Evolutionary conservation across 176 grass and related monocot species (phyloP).

Genomic region (Pontederia crassipes): DNA sequence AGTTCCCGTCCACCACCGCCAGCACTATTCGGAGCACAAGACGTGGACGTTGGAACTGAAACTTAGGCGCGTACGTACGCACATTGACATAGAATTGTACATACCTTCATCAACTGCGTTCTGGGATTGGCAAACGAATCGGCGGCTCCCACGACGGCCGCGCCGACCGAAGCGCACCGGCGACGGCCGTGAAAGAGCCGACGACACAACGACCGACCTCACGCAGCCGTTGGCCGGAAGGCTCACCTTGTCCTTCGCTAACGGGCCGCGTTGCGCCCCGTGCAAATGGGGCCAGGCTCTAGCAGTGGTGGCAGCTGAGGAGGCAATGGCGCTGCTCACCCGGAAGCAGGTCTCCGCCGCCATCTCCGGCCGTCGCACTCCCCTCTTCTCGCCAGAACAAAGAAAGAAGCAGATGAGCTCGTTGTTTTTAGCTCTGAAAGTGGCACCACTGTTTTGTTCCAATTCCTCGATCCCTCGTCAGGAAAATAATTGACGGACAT

Average conservation of each 20-base stretch:
- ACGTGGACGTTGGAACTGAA: not conserved
- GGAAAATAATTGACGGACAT: not conserved
- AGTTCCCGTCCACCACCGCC: conserved; percentile 57
- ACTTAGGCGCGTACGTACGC: not conserved
- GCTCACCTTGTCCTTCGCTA: conserved; percentile 19
- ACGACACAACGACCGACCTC: conserved; percentile 1
- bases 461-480: not conserved
- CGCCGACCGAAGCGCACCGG: conserved; percentile 1
- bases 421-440: too few relatives aligned
- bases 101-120: conserved; percentile 79
- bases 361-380: conserved; percentile 19
- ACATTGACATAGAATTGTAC: not conserved
- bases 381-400: not conserved
- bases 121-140: conserved; percentile 47
- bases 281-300: conserved; percentile 31
- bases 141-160: conserved; percentile 20
- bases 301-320: conserved; percentile 8
- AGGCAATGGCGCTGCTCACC: conserved; percentile 35
- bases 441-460: too few relatives aligned
- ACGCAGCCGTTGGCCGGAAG: not conserved
- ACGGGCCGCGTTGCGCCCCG: conserved; percentile 14
- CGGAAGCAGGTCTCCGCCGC: conserved; percentile 71
- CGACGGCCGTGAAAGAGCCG: not conserved
- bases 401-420: too few relatives aligned
- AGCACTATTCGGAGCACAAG: conserved; percentile 35